Conservation (phyloP, 331 rosid species). For the Malus hybrid region DNA sequence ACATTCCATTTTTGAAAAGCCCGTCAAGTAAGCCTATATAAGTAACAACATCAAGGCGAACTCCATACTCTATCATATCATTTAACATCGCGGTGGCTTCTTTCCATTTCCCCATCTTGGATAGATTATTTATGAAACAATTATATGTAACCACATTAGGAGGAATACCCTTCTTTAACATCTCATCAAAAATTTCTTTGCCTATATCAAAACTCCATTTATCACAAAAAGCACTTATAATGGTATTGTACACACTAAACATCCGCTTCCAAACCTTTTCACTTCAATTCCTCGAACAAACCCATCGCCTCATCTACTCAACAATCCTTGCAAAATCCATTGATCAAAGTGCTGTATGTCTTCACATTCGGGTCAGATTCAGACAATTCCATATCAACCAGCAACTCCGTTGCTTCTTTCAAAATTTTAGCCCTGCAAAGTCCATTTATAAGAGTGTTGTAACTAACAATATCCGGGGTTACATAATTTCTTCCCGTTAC, state of each 20-base stretch:
- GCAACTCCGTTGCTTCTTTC: conserved; percentile 49
- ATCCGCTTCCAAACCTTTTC: conserved; percentile 46
- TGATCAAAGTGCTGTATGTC: conserved; percentile 47
- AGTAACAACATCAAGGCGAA: conserved; percentile 48
- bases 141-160: conserved; percentile 61
- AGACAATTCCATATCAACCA: conserved; percentile 50
- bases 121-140: conserved; percentile 52
- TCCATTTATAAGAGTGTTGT: conserved; percentile 49
- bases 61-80: conserved; percentile 46
- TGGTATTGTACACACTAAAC: conserved; percentile 45
- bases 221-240: conserved; percentile 49
- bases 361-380: conserved; percentile 39
- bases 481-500: conserved; percentile 38
- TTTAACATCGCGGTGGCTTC: conserved; percentile 52
- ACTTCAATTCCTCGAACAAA: conserved; percentile 59
- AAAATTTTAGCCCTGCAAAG: conserved; percentile 53
- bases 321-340: conserved; percentile 57
- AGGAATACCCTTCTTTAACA: conserved; percentile 50
- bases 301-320: conserved; percentile 41
- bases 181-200: conserved; percentile 50
- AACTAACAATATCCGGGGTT: conserved; percentile 40
- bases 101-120: conserved; percentile 53
- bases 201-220: conserved; percentile 41
- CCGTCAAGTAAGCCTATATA: conserved; percentile 63
- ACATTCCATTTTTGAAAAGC: conserved; percentile 57